Conservation (phyloP, 2,329 filamentous ascomycete species). For the Exserohilum turcica region DNA sequence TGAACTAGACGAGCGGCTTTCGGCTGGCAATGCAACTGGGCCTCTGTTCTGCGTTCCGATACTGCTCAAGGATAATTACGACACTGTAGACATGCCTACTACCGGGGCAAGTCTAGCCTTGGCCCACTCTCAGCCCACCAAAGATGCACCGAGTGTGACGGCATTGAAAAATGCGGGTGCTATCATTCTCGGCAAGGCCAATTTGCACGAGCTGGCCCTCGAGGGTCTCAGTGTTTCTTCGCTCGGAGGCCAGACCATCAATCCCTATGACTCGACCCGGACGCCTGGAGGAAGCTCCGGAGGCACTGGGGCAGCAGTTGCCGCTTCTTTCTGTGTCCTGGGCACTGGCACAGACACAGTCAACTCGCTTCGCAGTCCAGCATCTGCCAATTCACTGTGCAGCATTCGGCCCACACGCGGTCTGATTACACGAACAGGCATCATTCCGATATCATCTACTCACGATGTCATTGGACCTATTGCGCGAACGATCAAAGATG, state of each 20-base stretch:
- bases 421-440: conserved; percentile 56
- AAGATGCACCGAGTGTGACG: conserved; percentile 58
- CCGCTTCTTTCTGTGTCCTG: conserved; percentile 62
- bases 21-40: conserved; percentile 56
- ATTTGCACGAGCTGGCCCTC: conserved; percentile 67
- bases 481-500: conserved; percentile 56
- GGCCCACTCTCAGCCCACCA: conserved; percentile 52
- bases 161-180: conserved; percentile 59
- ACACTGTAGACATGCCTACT: conserved; percentile 61
- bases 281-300: conserved; percentile 69
- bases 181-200: conserved; percentile 62
- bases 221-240: conserved; percentile 68
- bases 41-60: conserved; percentile 66
- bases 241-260: conserved; percentile 66
- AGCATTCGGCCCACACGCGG: conserved; percentile 64
- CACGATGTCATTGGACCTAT: conserved; percentile 64
- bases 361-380: conserved; percentile 65
- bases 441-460: conserved; percentile 62
- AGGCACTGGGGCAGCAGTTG: conserved; percentile 66
- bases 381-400: conserved; percentile 64
- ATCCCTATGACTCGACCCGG: conserved; percentile 68
- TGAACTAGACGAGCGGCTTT: conserved; percentile 54
- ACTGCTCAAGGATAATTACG: conserved; percentile 68
- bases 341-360: conserved; percentile 66
- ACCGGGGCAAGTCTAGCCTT: conserved; percentile 62